Base-by-base conservation (phyloP, 164 flowering plant genomes). In the Vitis rotundifolia region DNA sequence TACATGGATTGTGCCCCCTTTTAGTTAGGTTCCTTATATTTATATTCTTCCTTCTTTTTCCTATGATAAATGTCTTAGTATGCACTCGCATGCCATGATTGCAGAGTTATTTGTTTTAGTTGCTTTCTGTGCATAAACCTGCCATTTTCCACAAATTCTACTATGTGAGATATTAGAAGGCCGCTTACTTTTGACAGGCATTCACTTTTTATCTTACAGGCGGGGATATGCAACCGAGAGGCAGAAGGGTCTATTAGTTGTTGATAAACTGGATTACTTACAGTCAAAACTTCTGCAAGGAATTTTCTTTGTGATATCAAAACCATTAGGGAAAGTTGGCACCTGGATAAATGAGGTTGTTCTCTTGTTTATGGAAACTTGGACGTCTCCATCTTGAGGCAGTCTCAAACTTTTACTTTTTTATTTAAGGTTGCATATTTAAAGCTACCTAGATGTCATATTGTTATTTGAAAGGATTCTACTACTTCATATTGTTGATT, bases 191-290 rank as follows among this genome's bases (percentile, higher is more conserved):
- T 18, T 44, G 49, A 12, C 56, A 49, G 67, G 14, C 77, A 28
- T 62, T 70, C 69, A 60, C 68, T 64, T 73, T 67, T 67, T 73
- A 31, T 71, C 29, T n/a, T 80, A 26, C 83, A 92, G 97, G 88
- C 88, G 97, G 14, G 98, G 97, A 37, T 94, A 91, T 81, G 76
- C 91, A 76, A 84, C 93, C 66, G 98, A 94, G 81, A 92, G 82
- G 82, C 91, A 94, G 83, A 88, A 85, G 72, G 98, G 98, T 26
- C 75, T 87, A 18, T 76, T 94, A 54, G 70, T 92, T 83, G 98
- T 64, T 78, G 98, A 91, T 73, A 94, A 94, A 66, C 76, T 94
- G 78, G 97, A 94, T 79, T 94, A 91, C 75, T 55, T 94, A 64
- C 98, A 94, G 80, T 91, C 98, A 19, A 89, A 75, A 75, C 86